Evolutionary conservation across 768 basidiomycete species (phyloP).

Genomic region (Clathrus columnatus): DNA sequence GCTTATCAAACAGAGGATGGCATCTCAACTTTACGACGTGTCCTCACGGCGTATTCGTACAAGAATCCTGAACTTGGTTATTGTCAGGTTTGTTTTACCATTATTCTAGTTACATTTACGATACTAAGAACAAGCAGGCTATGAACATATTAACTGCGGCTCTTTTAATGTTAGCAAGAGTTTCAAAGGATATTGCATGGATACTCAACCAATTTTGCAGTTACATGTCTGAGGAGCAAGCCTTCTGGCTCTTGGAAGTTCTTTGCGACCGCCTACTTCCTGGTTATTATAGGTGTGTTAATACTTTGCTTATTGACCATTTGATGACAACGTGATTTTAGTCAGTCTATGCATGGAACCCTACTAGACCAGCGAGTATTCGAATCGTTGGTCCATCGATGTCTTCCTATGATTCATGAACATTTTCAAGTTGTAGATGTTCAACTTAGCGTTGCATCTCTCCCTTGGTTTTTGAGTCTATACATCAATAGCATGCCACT

Average conservation of each 20-base stretch:
- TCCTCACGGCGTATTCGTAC: constrained; percentile 92
- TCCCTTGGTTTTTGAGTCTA: constrained; percentile 98
- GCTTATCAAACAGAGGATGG: constrained; percentile 91
- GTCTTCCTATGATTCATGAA: constrained; percentile 88
- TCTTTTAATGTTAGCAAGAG: constrained; percentile 66
- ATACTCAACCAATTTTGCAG: constrained; percentile 38
- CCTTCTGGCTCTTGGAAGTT: constrained; percentile 94
- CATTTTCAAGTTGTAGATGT: constrained; percentile 89
- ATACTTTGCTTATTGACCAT: neutral
- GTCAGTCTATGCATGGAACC: constrained; percentile 98
- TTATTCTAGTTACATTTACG: neutral
- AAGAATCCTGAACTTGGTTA: constrained; percentile 92
- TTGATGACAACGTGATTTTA: constrained; percentile 22
- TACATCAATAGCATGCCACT: constrained; percentile 93
- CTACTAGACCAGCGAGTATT: constrained; percentile 98
- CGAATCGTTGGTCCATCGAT: constrained; percentile 82
- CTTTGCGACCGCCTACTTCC: constrained; percentile 91
- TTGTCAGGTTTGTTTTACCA: constrained; percentile 57
- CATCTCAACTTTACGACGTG: constrained; percentile 74
- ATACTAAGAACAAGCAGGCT: constrained; percentile 39
- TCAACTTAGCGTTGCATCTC: constrained; percentile 90
- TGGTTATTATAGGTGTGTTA: constrained; percentile 86
- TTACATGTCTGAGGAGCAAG: constrained; percentile 98
- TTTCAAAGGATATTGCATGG: neutral
- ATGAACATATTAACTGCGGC: constrained; percentile 98